Conservation (phyloP, 2,329 filamentous ascomycete species). For the Podosphaera aphanis region DNA sequence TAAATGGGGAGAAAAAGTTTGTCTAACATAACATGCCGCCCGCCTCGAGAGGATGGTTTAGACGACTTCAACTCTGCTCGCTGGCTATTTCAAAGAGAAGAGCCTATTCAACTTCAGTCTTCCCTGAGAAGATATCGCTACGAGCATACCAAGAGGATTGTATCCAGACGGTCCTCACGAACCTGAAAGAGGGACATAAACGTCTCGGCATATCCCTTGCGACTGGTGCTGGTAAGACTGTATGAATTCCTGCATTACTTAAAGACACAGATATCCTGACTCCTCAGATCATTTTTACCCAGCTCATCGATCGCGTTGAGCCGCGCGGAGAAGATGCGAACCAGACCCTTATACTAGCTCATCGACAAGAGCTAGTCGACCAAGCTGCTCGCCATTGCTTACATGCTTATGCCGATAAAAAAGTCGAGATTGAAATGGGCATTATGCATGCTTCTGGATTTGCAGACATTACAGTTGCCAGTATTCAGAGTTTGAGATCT, state of each 20-base stretch:
- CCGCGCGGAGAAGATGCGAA: constrained; percentile 31
- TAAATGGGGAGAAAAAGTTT: too few relatives aligned
- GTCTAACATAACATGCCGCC: constrained; percentile 10
- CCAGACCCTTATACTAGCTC: constrained; percentile 75
- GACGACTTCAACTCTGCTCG: constrained; percentile 5
- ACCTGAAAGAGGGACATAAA: constrained; percentile 48
- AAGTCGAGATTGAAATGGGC: constrained; percentile 82
- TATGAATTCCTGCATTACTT: constrained; percentile 1
- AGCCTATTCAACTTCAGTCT: constrained; percentile 4
- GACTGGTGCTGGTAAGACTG: constrained; percentile 72
- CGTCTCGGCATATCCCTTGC: constrained; percentile 67
- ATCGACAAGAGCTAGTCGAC: constrained; percentile 80
- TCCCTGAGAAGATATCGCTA: constrained; percentile 27
- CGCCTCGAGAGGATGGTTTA: constrained; percentile 12
- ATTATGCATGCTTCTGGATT: constrained; percentile 47
- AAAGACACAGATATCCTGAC: constrained; percentile 2
- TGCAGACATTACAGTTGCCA: constrained; percentile 86
- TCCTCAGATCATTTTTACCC: constrained; percentile 71
- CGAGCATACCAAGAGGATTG: constrained; percentile 82
- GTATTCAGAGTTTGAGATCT: constrained; percentile 63
- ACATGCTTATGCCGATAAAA: constrained; percentile 55
- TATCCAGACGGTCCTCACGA: constrained; percentile 54
- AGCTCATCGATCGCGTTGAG: constrained; percentile 59
- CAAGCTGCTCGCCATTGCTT: constrained; percentile 75
- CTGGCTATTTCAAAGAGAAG: constrained; percentile 1